Base-by-base conservation (phyloP, 108 stramenopile species). In the Cyclostephanos tholiformis region DNA sequence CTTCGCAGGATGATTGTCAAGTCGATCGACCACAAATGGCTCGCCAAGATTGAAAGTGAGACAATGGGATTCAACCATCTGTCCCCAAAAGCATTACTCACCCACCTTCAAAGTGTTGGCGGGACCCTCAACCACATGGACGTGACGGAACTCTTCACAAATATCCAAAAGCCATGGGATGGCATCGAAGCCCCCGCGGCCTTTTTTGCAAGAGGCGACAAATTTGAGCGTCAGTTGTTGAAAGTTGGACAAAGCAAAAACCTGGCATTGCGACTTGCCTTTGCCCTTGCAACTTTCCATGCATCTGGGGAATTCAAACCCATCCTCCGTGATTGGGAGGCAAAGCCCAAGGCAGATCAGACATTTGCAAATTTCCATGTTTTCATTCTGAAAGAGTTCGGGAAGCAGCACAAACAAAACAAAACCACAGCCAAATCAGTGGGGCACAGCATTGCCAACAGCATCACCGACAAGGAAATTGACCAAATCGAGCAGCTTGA, bases 61-160 rank as follows among this genome's bases (percentile, higher is more conserved):
- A 69, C 67, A 53, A 69, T 69, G 67, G 67, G 67, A 46, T 69
- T 69, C 67, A 69, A 69, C 67, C 67, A 69, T 44, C 12, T 25
- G 30, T 53, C 67, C 2, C 67, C 67, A 12, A 57, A 70, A 70
- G 69, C 23, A 68, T 32, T 53, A 36, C 25, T 55, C 7, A 30
- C 11, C 25, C 50, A 68, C 50, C 50, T 68, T 16, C 19, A 14
- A 49, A 67, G 14, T 6, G 35, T 35, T 38, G 68, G 68, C 8
- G 68, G 68, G 35, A 32, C 11, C 12, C 67, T 68, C 29, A 49
- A 68, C 30, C 29, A 53, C 26, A 55, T 55, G 52, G 67, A 68
- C 29, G 35, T 55, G 30, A 55, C 51, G 13, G 51, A 68, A 32
- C 67, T 68, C 50, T 38, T 17, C 10, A 29, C 14, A 13, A 25